Percentiles rank a stretch among this genome's conserved stretches.
phyloP scores from a whole-genome alignment of 225 moss, liverwort and hornwort species.

The Straminergon stramineum region DNA sequence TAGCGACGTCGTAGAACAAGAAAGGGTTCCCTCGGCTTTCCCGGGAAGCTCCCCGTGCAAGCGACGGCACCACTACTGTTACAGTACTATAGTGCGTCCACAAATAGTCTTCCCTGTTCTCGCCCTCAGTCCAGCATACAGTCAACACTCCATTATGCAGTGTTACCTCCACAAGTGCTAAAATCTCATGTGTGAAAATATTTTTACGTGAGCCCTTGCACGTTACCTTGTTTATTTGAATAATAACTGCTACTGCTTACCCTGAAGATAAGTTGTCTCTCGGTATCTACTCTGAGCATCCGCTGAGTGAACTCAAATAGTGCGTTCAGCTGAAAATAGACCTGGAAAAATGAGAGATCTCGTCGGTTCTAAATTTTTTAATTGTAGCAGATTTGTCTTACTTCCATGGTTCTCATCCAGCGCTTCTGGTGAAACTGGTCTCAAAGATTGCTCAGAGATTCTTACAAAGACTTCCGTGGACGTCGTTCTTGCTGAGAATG shows the following conservation, averaged over 20 bases:
- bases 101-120: too few species aligned
- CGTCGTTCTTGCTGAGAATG: too few species aligned
- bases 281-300: neutral
- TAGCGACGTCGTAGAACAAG: too few species aligned
- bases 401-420: neutral
- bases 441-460: neutral
- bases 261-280: neutral
- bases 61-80: too few species aligned
- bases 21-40: too few species aligned
- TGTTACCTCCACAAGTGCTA: too few species aligned
- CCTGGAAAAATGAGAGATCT: neutral
- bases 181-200: too few species aligned
- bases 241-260: neutral
- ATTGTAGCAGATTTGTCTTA: neutral
- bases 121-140: too few species aligned
- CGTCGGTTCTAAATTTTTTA: neutral
- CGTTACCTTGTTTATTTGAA: neutral
- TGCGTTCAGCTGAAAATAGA: neutral
- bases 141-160: too few species aligned
- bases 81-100: too few species aligned
- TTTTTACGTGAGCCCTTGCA: neutral
- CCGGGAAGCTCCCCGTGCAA: too few species aligned
- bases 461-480: neutral
- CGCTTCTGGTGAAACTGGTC: neutral
- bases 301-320: neutral